A percentile compares a stretch with the other conserved stretches of the same genome.
Conservation (phyloP, 2,329 filamentous ascomycete genomes). For the Aureobasidium vineae region DNA sequence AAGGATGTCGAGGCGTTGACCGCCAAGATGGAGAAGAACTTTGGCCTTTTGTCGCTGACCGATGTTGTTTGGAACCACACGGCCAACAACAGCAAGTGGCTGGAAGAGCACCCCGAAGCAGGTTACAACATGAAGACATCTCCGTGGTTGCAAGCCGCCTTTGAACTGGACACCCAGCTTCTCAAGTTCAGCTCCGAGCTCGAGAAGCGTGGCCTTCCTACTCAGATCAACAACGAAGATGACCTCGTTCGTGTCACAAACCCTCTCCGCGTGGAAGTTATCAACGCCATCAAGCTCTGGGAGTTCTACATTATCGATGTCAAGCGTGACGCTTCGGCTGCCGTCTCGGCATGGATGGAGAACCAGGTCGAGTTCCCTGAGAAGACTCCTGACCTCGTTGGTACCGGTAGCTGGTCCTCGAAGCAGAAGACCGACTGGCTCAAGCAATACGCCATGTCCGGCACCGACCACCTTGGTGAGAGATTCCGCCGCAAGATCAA, state of each 20-base stretch:
- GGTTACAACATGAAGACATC: constrained; percentile 93
- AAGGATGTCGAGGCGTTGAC: constrained; percentile 75
- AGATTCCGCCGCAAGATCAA: constrained; percentile 72
- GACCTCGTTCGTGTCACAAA: constrained; percentile 82
- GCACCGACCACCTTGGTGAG: constrained; percentile 72
- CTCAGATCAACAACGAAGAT: constrained; percentile 64
- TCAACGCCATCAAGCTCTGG: constrained; percentile 79
- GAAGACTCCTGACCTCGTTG: constrained; percentile 53
- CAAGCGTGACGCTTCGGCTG: constrained; percentile 65
- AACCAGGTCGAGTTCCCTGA: constrained; percentile 58
- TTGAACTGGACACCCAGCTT: constrained; percentile 78
- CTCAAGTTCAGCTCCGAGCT: constrained; percentile 62
- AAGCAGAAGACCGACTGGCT: constrained; percentile 64
- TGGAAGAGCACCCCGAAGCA: constrained; percentile 89
- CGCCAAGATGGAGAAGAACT: constrained; percentile 75
- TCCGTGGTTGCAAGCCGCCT: constrained; percentile 64
- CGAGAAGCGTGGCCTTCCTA: constrained; percentile 69
- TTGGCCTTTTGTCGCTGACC: constrained; percentile 82
- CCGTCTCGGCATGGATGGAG: constrained; percentile 68
- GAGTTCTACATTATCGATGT: constrained; percentile 88
- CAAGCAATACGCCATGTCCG: constrained; percentile 65
- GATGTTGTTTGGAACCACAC: constrained; percentile 99
- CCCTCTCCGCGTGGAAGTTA: constrained; percentile 74
- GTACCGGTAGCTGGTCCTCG: constrained; percentile 55
- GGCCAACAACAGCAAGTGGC: constrained; percentile 91